Evolutionary conservation across 2,329 filamentous ascomycete genomes (phyloP).

Genomic region (Bipolaris gigantea): DNA sequence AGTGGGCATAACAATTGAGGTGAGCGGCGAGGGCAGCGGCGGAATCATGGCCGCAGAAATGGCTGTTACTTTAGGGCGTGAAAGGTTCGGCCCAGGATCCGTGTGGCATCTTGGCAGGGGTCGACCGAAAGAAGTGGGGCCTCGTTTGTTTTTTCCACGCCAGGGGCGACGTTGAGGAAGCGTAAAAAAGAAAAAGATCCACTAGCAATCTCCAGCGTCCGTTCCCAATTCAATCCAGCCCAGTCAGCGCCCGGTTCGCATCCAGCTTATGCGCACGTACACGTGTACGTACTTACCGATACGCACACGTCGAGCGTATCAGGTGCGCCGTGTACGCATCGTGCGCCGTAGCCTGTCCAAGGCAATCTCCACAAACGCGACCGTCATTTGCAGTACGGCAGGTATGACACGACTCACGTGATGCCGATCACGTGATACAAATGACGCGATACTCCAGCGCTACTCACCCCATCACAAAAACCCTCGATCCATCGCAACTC

Average conservation of each 20-base stretch:
- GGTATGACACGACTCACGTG: too few species aligned
- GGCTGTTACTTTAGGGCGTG: constrained; percentile 2
- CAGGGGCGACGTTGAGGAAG: neutral
- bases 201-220: neutral
- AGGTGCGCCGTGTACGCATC: neutral
- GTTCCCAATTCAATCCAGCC: neutral
- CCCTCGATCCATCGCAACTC: neutral
- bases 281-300: too few species aligned
- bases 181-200: neutral
- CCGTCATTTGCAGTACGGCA: neutral
- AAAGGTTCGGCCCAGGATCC: constrained; percentile 1
- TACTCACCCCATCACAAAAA: neutral
- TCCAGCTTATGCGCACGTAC: neutral
- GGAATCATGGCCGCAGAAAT: constrained; percentile 5
- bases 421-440: too few species aligned
- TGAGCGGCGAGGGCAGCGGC: constrained; percentile 5
- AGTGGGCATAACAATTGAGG: constrained; percentile 6
- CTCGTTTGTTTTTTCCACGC: neutral
- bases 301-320: too few species aligned
- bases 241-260: neutral
- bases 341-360: neutral
- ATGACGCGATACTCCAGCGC: neutral
- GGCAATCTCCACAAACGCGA: neutral
- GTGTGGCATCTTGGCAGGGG: constrained; percentile 11
- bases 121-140: constrained; percentile 4